Conservation (phyloP, 257 asterid species). For the Nicotiana tomentosiformis region DNA sequence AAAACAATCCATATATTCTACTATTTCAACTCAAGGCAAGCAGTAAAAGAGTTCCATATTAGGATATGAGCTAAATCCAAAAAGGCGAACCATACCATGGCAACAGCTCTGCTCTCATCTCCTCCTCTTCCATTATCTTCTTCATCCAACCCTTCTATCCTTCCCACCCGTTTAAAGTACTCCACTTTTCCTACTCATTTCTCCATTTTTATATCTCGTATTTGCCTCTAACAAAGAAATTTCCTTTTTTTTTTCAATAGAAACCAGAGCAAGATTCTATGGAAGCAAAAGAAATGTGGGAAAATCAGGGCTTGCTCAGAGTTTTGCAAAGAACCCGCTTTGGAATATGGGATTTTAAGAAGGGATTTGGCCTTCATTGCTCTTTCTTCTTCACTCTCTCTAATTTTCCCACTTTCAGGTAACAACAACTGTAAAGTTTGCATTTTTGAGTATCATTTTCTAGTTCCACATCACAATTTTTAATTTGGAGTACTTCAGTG, state of each 20-base stretch:
- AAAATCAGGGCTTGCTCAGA: conserved; percentile 21
- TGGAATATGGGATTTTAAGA: conserved; percentile 35
- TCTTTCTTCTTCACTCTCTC: conserved; percentile 50
- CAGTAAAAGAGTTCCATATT: not conserved
- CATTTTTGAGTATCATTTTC: not conserved
- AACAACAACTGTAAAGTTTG: not conserved
- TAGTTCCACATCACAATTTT: not conserved
- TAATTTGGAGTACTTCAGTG: not conserved
- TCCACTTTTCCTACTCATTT: not conserved
- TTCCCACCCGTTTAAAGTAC: not conserved
- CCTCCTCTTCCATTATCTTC: conserved; percentile 9
- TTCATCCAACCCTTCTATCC: not conserved
- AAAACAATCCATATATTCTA: too few relatives aligned
- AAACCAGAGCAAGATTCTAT: conserved; percentile 1
- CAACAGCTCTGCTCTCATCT: conserved; percentile 11
- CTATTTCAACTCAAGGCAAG: not conserved
- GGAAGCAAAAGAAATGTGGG: conserved; percentile 14
- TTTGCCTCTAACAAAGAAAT: not conserved
- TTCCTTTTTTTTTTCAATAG: not conserved
- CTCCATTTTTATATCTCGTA: not conserved
- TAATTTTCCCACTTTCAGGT: conserved; percentile 49
- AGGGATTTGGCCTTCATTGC: conserved; percentile 55
- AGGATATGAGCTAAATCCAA: conserved; percentile 7
- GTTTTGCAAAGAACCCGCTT: conserved; percentile 29
- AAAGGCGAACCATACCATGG: not conserved